Evolutionary conservation across 495 filamentous ascomycete species (phyloP), one percentile per base, ranked within the genome.

Genomic region (Aspergillus campestris): DNA sequence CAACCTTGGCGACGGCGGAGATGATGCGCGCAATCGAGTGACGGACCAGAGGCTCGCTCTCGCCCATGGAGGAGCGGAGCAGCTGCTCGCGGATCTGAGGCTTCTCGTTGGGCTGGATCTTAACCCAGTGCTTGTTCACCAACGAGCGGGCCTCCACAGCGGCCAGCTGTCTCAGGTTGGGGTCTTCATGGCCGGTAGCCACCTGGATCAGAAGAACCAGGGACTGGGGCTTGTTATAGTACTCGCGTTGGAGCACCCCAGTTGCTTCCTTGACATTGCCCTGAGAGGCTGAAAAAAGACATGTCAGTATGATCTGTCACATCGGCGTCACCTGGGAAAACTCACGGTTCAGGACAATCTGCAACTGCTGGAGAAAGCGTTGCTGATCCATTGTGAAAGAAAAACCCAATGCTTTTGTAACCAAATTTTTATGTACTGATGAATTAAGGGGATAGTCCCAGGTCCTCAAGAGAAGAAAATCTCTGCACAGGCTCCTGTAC

Each of bases 1-100:
- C 92, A 44, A 89, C 72, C 52, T 83, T 82, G 15, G 91, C 92
- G 42, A 97, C 81, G 30, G 83, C 80, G 10, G 90, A 83, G 57
- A 98, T 86, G 28, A 95, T 80, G 39, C 90, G 85, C 37, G 92
- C 86, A 49, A 86, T 79, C 31, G 89, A 86, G 65, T 97, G 91
- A 38, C 90, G 82, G 39, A 87, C 81, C 11, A 89, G 71, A 8
- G 75, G 70, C 42, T 78, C 77, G 50, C 81, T 71, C 67, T 95
- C 91, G 48, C 80, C 74, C 57, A 95, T 71, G 8, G 89, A 88
- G 1, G 82, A 79, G 55, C 90, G 77, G 12, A 97, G 79, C 11
- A 98, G 76, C 60, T 86, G 80, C 48, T 87, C 79, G 27, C 90
- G 80, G 32, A 94, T 81, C 43, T 83, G 74, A 32, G 77, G 72